Evolutionary conservation across 208 protist species (phyloP), one percentile per base, ranked within the genome.

Genomic region (Polymyxa betae): DNA sequence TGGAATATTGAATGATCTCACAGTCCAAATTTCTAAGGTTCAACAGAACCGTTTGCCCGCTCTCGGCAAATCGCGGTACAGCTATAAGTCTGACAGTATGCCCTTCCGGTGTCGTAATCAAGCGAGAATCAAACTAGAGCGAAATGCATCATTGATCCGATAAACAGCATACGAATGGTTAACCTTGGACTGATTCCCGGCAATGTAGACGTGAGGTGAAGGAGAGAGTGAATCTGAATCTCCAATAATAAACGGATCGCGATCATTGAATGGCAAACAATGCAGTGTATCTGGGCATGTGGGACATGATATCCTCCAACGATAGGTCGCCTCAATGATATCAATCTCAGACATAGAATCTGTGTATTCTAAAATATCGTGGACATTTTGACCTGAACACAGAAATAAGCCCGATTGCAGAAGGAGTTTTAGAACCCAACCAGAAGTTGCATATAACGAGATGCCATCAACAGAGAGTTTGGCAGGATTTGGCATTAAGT

Each of bases 241-340:
- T n/a, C n/a, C n/a, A n/a, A n/a, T n/a, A n/a, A n/a, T 45, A 89
- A 89, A 89, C 29, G 88, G 88, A 44, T 89, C 88, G 46, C 66
- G 46, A 1, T 64, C 32, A 1, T n/a, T n/a, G 54, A 35, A 89
- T 38, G 88, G 88, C 1, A 89, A 89, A 12, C 88, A 32, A 38
- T 89, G 38, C 32, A 89, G 54, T 64, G 88, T 89, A 89, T 89
- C 88, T 32, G 49, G 54, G 54, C 49, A 60, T 20, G 88, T 89
- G 1, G 88, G 88, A 32, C 38, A 38, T 32, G 45, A 45, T 32
- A 77, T n/a, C 5, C 88, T 20, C 54, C 49, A 60, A 12, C n/a
- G 32, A 77, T 66, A 20, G 32, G 88, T 89, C 54, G 5, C 32
- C 54, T 89, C 88, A 5, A 89, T 5, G 16, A 60, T 32, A 77